A percentile compares a stretch with the other conserved stretches of the same genome.
Conservation (phyloP, 2,329 filamentous ascomycete genomes). For the Fusarium citri region DNA sequence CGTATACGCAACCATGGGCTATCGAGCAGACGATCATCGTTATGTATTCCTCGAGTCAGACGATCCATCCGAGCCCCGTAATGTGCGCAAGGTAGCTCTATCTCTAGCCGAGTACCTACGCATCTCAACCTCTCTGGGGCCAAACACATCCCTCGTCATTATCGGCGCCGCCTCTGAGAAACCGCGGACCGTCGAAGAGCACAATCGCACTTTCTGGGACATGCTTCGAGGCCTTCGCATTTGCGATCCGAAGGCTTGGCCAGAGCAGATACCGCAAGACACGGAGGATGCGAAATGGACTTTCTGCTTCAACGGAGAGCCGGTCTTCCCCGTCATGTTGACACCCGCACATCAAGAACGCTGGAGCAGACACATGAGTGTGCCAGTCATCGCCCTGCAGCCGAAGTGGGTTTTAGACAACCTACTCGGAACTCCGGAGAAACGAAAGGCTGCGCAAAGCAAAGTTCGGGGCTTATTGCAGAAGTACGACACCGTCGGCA, state of each 20-base stretch:
- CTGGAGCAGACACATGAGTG: conserved; percentile 13
- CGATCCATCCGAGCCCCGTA: background rate
- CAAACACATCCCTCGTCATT: background rate
- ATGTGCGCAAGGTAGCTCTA: conserved; percentile 1
- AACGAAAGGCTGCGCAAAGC: conserved; percentile 1
- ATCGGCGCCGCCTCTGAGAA: background rate
- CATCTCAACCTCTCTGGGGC: background rate
- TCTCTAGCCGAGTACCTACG: conserved; percentile 3
- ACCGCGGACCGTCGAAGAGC: background rate
- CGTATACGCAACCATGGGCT: conserved; percentile 6
- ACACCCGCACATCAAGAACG: conserved; percentile 7
- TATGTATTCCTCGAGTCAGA: conserved; percentile 11
- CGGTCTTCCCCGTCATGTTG: conserved; percentile 6
- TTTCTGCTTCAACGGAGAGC: conserved; percentile 6
- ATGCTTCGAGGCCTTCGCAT: conserved; percentile 10
- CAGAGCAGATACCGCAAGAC: background rate
- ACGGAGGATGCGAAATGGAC: conserved; percentile 1
- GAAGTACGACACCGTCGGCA: background rate
- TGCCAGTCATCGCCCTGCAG: background rate
- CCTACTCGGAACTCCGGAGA: background rate
- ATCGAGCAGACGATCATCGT: background rate
- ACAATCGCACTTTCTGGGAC: conserved; percentile 10
- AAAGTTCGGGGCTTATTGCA: conserved; percentile 3
- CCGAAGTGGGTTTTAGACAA: conserved; percentile 8
- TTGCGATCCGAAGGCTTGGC: conserved; percentile 2